Conservation (phyloP, 805 yeast genomes). For the Candida oleophila region DNA sequence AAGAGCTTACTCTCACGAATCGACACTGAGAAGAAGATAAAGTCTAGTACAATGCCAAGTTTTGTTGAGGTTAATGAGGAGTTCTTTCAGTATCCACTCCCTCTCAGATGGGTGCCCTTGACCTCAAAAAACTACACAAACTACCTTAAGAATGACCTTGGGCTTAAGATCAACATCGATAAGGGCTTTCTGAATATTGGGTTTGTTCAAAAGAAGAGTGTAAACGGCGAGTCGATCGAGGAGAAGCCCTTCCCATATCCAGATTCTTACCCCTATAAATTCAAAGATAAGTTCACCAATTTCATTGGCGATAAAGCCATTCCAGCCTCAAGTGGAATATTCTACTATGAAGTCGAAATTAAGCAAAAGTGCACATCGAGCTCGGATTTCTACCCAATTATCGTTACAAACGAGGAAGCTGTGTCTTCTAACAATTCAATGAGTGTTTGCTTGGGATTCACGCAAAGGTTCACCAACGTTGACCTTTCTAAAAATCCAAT, state of each 20-base stretch:
- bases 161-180: constrained; percentile 23
- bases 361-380: constrained; percentile 33
- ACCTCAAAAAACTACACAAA: constrained; percentile 23
- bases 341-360: constrained; percentile 40
- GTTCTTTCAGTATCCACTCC: constrained; percentile 21
- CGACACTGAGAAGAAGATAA: background rate
- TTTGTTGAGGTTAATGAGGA: constrained; percentile 16
- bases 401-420: constrained; percentile 32
- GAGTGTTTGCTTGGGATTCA: constrained; percentile 33
- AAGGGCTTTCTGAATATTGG: constrained; percentile 29
- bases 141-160: constrained; percentile 20
- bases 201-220: background rate
- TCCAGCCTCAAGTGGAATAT: constrained; percentile 32
- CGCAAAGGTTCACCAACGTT: constrained; percentile 21
- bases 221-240: background rate
- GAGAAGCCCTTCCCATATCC: background rate
- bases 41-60: constrained; percentile 8
- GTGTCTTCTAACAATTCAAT: constrained; percentile 32
- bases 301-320: constrained; percentile 39
- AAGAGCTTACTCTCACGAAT: background rate
- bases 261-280: background rate
- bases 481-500: constrained; percentile 6
- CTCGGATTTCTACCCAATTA: constrained; percentile 30
- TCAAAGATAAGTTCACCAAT: constrained; percentile 26
- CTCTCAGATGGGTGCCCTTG: constrained; percentile 39